phyloP scores from a whole-genome alignment of 306 rosid genomes.

The Cucumis sativus region Cucumber_9930_V3 NC_026659.2:5303001-5303500 shows the following conservation, averaged over 20 bases:
- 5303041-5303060: no score
- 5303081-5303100: no score
- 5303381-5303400: not conserved
- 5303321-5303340: not conserved
- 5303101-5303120: no score
- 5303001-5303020: no score
- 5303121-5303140: no score
- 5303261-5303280: not conserved
- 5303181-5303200: no score
- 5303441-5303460: not conserved
- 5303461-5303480: conserved; percentile 25
- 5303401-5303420: not conserved
- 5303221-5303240: no score
- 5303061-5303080: no score
- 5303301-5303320: not conserved
- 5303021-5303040: no score
- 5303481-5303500: not conserved
- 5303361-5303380: not conserved
- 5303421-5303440: not conserved
- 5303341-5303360: not conserved
- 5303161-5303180: no score
- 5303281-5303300: not conserved
- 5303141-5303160: no score
- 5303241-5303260: not conserved
- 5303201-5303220: not conserved